Evolutionary conservation across 2,329 filamentous ascomycete genomes (phyloP), one percentile per base, ranked within the genome.

Genomic region (Thielaviopsis ethacetica): DNA sequence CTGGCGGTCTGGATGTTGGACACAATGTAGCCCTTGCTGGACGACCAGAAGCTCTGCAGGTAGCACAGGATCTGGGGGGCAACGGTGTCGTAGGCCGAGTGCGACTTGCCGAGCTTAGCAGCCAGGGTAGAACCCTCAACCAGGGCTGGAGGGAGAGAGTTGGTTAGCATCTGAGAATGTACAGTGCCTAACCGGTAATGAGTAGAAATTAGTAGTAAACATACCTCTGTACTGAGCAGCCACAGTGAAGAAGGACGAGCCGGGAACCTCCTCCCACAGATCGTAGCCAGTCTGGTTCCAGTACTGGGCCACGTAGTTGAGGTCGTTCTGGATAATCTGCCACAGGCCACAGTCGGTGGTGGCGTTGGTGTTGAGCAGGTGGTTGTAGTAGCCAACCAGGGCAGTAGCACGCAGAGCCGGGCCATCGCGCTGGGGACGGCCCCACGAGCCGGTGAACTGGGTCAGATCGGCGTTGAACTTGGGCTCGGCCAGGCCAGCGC

Each of bases 251-350:
- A 91, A 93, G 0, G 86, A 90, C 22, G 80, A 83, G 49, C 86
- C 85, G 24, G 75, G 73, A 15, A 91, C 80, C 68, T 93, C 88
- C 68, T 93, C 88, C 88, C 88, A 93, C 2, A 94, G 76, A 68
- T 94, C 88, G 65, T 82, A 93, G 5, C 79, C 78, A 0, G 77
- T 79, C 63, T 75, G 69, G 66, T 80, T 81, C 81, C 84, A 88
- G 71, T 88, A 87, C 66, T 88, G 80, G 1, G 82, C 77, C 6
- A 88, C 82, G 63, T 91, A 93, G 52, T 76, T 77, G 38, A 94
- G 75, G 65, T 93, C 88, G 64, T 90, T 91, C 54, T 76, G 75
- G 53, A 90, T 79, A 57, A 91, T 74, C 2, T 87, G 87, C 86
- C 86, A 91, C 2, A 80, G 83, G 0, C 77, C 78, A 51, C 57